Evolutionary conservation across 2,329 filamentous ascomycete species (phyloP).

Genomic region (Diplodia corticola): DNA sequence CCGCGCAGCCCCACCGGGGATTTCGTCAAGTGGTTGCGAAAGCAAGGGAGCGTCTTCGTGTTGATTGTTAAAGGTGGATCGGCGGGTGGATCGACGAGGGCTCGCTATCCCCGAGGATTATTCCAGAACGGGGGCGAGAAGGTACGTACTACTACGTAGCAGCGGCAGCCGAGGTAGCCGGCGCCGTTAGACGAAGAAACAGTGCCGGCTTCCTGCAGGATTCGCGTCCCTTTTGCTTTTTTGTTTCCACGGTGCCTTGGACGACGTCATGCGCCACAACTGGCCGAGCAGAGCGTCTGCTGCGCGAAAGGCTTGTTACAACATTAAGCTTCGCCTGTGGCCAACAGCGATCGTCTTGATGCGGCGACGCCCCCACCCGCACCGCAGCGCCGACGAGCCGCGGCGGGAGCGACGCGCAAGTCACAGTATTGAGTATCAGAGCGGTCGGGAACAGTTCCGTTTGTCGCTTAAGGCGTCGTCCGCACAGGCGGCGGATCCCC

Average conservation of each 20-base stretch:
- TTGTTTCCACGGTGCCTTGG: neutral
- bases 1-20: neutral
- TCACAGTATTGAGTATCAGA: neutral
- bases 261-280: neutral
- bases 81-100: neutral
- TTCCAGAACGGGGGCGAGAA: neutral
- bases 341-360: neutral
- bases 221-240: neutral
- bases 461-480: conserved; percentile 9
- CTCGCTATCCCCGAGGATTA: neutral
- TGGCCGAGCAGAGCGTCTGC: neutral
- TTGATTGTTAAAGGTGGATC: neutral
- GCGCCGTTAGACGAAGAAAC: neutral
- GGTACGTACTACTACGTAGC: neutral
- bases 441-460: neutral
- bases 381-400: neutral
- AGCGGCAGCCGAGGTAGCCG: neutral
- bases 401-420: neutral
- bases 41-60: neutral
- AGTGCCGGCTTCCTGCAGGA: neutral
- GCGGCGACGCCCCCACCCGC: neutral
- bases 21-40: neutral
- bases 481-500: neutral
- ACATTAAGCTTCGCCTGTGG: neutral
- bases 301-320: neutral